Evolutionary conservation across 2,329 filamentous ascomycete species (phyloP), one percentile per base, ranked within the genome.

Genomic region (Tolypocladium capitatum): DNA sequence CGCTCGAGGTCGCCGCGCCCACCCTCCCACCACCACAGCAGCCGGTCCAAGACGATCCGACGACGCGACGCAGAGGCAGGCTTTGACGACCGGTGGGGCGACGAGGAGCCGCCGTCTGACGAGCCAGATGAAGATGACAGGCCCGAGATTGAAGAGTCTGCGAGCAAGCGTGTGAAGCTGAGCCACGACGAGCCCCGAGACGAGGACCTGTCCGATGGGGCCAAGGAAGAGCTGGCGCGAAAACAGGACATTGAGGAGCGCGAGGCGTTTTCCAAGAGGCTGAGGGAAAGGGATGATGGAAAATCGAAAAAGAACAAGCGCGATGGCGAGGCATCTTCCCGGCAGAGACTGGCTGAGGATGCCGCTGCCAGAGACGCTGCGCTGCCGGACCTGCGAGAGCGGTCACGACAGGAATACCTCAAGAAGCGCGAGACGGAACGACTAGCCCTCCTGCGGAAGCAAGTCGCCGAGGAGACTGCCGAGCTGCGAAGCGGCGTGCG

Each of bases 361-460:
- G 74, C 81, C 4, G 75, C 76, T 34, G 78, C 83, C 7, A 74
- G 84, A 49, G 74, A 74, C 52, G 81, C 81, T 9, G 84, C 84
- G n/a, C 75, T 95, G 62, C 81, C 83, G 3, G 89, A 94, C 51
- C 67, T 96, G 18, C 78, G 92, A 38, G 74, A 92, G 59, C 79
- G 88, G 31, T 94, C 90, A 3, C 80, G 92, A 51, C 90, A 96
- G 60, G 84, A 92, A 55, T 98, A 98, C 60, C 73, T 98, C 30
- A 88, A 89, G 65, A 97, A 98, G 71, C 78, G 92, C 53, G 90
- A 96, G 62, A 73, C 84, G 0, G 88, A 97, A 64, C 80, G 87
- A 51, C 68, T 98, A 16, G 86, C 86, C 0, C 68, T 98, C n/a
- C 68, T 98, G 45, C 80, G 90, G 31, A 87, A 86, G 58, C 91